Base-by-base conservation (phyloP, 2,329 filamentous ascomycete genomes). In the Fusarium irregulare region DNA sequence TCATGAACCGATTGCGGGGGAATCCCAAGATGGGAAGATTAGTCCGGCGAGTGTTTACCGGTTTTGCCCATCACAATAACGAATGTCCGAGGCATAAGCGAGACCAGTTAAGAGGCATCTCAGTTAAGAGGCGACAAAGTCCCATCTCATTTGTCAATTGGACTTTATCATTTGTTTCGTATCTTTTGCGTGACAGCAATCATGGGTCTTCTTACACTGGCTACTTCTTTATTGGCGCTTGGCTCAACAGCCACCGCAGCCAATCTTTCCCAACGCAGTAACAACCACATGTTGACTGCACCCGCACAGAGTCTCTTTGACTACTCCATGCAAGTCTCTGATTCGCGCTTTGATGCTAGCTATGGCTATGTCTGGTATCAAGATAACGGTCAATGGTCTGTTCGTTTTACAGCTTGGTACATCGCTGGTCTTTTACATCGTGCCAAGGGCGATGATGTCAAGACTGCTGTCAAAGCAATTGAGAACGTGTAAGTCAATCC, bases 381-480 rank as follows among this genome's bases (percentile, higher is more conserved):
- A 13, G 79, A 83, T 48, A 81, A 80, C 5, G 82, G 83, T 0
- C 79, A 79, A 21, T 83, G 81, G 79, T 81, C 78, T 6, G 74
- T 78, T 34, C 77, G 82, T 12, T 84, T 84, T 50, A 83, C 81
- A 2, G 79, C 80, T 0, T 83, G 81, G 81, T 82, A 83, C 49
- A 71, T 79, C 5, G 73, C 79, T 1, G 81, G 81, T 2, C 62
- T 83, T 18, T 80, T 64, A 2, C 42, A 56, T 28, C 60, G 60
- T 8, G 49, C 12, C 2, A 13, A 64, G 10, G 42, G 58, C 0
- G 48, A 63, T 8, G 60, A 64, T 42, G 23, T 64, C 0, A 63
- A 64, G 42, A 44, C 59, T 56, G 60, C 60, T 12, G 13, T 63
- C 0, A 56, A 56, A 23, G 58, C 60, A 3, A 64, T 64, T n/a